These are phyloP conservation scores for Diaporthe velutina DNA, from an alignment of 2,329 filamentous ascomycete genomes.

Conservation along the genomic window DNA sequence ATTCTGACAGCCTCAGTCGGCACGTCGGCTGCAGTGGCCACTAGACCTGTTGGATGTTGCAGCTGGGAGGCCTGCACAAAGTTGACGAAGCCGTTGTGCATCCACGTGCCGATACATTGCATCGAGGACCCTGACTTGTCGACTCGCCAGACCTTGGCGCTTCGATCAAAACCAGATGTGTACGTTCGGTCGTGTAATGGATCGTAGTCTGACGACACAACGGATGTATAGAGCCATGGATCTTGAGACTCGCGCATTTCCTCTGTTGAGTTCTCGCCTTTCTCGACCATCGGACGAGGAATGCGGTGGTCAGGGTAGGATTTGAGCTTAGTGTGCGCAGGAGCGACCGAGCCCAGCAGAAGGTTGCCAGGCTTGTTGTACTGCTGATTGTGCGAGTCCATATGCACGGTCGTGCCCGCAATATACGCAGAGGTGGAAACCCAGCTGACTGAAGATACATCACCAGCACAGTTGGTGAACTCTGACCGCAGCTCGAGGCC, in stretches of 20 bases:
- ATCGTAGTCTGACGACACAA: conserved; percentile 72
- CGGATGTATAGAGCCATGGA: conserved; percentile 74
- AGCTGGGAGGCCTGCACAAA: conserved; percentile 68
- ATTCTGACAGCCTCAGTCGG: conserved; percentile 67
- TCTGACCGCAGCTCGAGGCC: conserved; percentile 62
- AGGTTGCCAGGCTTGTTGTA: conserved; percentile 76
- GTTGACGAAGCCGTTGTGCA: conserved; percentile 70
- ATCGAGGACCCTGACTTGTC: conserved; percentile 55
- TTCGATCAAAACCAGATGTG: conserved; percentile 73
- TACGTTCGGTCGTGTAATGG: conserved; percentile 59
- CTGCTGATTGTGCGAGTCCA: conserved; percentile 73
- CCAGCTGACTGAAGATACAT: conserved; percentile 71
- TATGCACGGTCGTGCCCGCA: conserved; percentile 74
- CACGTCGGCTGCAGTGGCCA: conserved; percentile 72
- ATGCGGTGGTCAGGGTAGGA: conserved; percentile 71
- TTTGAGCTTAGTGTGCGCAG: conserved; percentile 55
- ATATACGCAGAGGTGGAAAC: conserved; percentile 65
- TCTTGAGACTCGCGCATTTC: conserved; percentile 71
- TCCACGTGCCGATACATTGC: conserved; percentile 64
- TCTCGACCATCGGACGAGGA: conserved; percentile 63
- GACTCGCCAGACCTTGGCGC: conserved; percentile 71
- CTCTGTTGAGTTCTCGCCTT: conserved; percentile 66
- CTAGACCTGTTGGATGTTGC: conserved; percentile 57
- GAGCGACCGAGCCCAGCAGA: conserved; percentile 63
- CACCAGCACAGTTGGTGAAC: conserved; percentile 73